These are phyloP conservation scores for Mortierella polycephala DNA, from an alignment of 371 early-diverging fungal genomes.

Conservation along the genomic window DNA sequence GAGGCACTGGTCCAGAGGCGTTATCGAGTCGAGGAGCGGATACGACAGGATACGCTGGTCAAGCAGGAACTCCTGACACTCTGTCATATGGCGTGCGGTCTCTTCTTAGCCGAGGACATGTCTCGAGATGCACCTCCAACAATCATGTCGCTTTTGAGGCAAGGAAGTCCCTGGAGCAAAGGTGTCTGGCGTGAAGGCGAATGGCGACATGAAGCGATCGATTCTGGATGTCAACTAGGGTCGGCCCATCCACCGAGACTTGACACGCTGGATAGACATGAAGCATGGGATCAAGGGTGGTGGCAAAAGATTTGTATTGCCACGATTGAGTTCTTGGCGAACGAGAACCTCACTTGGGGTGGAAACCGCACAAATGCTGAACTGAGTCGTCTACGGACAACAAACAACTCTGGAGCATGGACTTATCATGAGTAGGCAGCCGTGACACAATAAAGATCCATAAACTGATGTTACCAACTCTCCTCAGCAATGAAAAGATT, in stretches of 20 bases:
- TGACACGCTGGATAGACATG: not conserved
- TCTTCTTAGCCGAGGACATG: slow-evolving; percentile 30
- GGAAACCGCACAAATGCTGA: slow-evolving; percentile 45
- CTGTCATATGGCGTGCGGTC: slow-evolving; percentile 52
- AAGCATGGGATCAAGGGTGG: slow-evolving; percentile 26
- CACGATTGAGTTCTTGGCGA: slow-evolving; percentile 47
- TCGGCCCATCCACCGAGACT: not conserved
- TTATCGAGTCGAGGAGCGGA: slow-evolving; percentile 35
- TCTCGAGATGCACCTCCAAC: slow-evolving; percentile 23
- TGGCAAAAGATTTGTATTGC: slow-evolving; percentile 50
- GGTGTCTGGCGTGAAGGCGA: slow-evolving; percentile 53
- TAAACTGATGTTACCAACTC: too few relatives aligned
- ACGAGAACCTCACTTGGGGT: slow-evolving; percentile 43
- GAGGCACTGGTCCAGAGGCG: slow-evolving; percentile 29
- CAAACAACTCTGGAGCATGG: slow-evolving; percentile 33
- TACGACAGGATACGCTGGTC: slow-evolving; percentile 29
- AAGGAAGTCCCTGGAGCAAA: slow-evolving; percentile 44
- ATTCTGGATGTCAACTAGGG: not conserved
- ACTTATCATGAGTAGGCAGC: slow-evolving; percentile 35
- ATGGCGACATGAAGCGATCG: slow-evolving; percentile 32
- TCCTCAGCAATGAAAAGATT: too few relatives aligned
- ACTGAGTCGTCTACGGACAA: slow-evolving; percentile 38
- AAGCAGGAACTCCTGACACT: slow-evolving; percentile 47
- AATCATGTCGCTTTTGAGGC: slow-evolving; percentile 44
- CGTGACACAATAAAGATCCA: not conserved